Evolutionary conservation across 2,329 filamentous ascomycete genomes (phyloP), one percentile per base, ranked within the genome.

Genomic region (Diplodia mutila): DNA sequence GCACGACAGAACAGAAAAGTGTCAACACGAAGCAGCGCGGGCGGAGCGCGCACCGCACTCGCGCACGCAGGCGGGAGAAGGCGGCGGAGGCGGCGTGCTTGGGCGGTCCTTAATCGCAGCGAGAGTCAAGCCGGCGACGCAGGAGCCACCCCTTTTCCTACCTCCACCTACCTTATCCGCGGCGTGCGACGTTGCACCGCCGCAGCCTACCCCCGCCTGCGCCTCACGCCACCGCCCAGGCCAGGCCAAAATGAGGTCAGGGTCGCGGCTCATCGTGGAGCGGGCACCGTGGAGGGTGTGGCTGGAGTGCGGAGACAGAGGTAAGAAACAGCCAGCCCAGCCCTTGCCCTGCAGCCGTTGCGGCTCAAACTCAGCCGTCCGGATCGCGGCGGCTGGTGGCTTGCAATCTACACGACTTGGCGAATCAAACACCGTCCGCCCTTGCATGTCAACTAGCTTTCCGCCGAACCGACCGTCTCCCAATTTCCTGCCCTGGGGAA

Each of bases 91-190:
- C 23, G 49, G 49, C 49, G 49, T 52, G 49, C 49, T 52, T 29
- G 23, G 27, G 42, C 49, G 49, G 49, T 52, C 49, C 49, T 52
- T 52, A 52, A 52, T 52, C 49, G 25, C 11, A 4, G 52, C 52
- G 29, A 34, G 52, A 34, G 52, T 54, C 52, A 54, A n/a, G 25
- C 25, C 42, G 39, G 6, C 6, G 27, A 34, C 27, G 52, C 52
- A 54, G 52, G 52, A 54, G 52, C 52, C 52, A 54, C 52, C 52
- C 52, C 52, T 54, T 54, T 54, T 54, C 49, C 12, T 16, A 9
- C n/a, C n/a, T n/a, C n/a, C n/a, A n/a, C 34, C 34, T 37, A 37
- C 39, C 39, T 42, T 42, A 42, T 16, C 39, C 39, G 42, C 42
- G 25, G 23, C 49, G 49, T 52, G 42, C 42, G 25, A 52, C 49